Evolutionary conservation across 2,329 filamentous ascomycete genomes (phyloP).

Genomic region (Coniella vitis): DNA sequence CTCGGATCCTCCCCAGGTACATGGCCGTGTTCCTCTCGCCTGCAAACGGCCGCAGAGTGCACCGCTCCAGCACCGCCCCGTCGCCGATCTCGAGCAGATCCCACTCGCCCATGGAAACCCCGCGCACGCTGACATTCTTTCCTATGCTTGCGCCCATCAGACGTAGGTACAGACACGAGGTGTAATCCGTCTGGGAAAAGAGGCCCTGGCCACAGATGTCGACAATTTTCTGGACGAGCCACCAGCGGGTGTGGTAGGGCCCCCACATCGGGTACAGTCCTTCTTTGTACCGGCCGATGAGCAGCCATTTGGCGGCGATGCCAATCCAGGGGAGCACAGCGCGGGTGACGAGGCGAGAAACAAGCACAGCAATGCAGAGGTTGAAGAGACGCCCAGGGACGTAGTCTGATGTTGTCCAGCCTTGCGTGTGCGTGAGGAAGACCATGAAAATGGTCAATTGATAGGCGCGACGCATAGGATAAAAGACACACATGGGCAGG

Average conservation of each 20-base stretch:
- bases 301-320: conserved; percentile 47
- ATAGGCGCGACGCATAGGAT: conserved; percentile 42
- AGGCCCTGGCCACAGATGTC: conserved; percentile 41
- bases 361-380: conserved; percentile 37
- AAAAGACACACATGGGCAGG: conserved; percentile 41
- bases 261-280: conserved; percentile 56
- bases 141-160: conserved; percentile 48
- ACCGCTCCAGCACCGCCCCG: conserved; percentile 38
- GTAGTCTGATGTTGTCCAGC: conserved; percentile 31
- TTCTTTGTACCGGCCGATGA: conserved; percentile 46
- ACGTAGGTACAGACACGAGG: conserved; percentile 39
- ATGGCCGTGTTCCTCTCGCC: conserved; percentile 51
- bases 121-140: conserved; percentile 39
- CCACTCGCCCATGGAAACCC: conserved; percentile 44
- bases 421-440: conserved; percentile 33
- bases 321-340: conserved; percentile 37
- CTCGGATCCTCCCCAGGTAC: conserved; percentile 45
- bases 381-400: conserved; percentile 41
- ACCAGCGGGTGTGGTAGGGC: conserved; percentile 51
- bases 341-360: conserved; percentile 33
- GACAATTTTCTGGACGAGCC: conserved; percentile 48
- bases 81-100: conserved; percentile 50
- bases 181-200: conserved; percentile 34
- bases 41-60: conserved; percentile 45
- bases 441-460: conserved; percentile 48